Conservation (phyloP, 371 early-diverging fungal species). For the Thermomucor indicae-seudaticae region DNA sequence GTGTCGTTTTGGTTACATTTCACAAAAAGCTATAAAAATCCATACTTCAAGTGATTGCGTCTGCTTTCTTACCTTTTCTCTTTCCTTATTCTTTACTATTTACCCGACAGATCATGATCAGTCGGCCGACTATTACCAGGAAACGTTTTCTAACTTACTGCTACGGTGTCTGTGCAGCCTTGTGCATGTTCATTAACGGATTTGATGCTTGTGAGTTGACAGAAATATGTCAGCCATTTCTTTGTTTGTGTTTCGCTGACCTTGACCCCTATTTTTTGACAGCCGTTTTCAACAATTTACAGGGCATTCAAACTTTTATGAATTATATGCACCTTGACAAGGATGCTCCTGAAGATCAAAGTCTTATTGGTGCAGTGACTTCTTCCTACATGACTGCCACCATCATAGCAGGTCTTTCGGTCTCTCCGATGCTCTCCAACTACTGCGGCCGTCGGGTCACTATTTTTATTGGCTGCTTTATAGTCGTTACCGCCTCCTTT, state of each 20-base stretch:
- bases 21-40: not conserved
- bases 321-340: constrained; percentile 13
- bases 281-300: constrained; percentile 28
- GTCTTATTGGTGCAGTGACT: constrained; percentile 22
- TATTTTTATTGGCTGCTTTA: constrained; percentile 16
- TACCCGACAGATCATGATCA: too few relatives aligned
- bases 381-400: constrained; percentile 20
- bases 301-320: constrained; percentile 16
- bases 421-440: constrained; percentile 17
- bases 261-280: too few relatives aligned
- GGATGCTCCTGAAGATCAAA: constrained; percentile 10
- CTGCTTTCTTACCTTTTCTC: not conserved
- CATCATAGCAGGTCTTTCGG: constrained; percentile 17
- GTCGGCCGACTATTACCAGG: too few relatives aligned
- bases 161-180: constrained; percentile 13
- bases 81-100: too few relatives aligned
- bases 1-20: too few relatives aligned
- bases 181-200: constrained; percentile 27
- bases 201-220: constrained; percentile 22
- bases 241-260: too few relatives aligned
- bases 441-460: constrained; percentile 21
- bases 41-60: too few relatives aligned
- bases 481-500: constrained; percentile 19
- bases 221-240: not conserved
- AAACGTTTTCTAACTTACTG: constrained; percentile 15